These are phyloP conservation scores for Cryptosporidium muris DNA, from an alignment of 169 alveolate species.

Conservation along the genomic window DNA sequence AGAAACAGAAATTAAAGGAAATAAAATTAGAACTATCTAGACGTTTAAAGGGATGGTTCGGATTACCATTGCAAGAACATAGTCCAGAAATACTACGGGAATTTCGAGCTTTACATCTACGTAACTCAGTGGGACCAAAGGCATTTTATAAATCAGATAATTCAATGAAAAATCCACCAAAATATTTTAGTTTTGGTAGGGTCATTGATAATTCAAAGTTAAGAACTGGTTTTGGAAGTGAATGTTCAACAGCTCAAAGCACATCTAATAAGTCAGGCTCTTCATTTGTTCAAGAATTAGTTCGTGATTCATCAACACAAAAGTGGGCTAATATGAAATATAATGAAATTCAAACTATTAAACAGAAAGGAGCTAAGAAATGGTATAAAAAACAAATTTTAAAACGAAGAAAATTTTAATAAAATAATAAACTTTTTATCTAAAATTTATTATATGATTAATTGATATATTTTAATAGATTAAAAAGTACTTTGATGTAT, in stretches of 20 bases:
- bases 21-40: not conserved
- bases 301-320: slow-evolving; percentile 50
- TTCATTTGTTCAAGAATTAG: slow-evolving; percentile 35
- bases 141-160: slow-evolving; percentile 45
- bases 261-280: slow-evolving; percentile 11
- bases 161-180: slow-evolving; percentile 1
- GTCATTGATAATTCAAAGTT: slow-evolving; percentile 12
- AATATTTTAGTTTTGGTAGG: slow-evolving; percentile 24
- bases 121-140: slow-evolving; percentile 34
- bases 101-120: slow-evolving; percentile 28
- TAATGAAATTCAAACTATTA: slow-evolving; percentile 27
- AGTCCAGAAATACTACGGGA: slow-evolving; percentile 15
- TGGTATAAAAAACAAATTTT: slow-evolving; percentile 61
- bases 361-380: slow-evolving; percentile 35
- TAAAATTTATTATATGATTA: not conserved
- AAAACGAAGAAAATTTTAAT: slow-evolving; percentile 47
- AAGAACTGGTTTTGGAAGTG: slow-evolving; percentile 30
- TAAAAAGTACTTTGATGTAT: slow-evolving; percentile 5
- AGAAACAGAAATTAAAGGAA: not conserved
- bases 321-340: slow-evolving; percentile 66
- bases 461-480: not conserved
- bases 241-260: slow-evolving; percentile 17
- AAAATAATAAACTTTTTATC: not conserved
- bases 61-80: slow-evolving; percentile 11
- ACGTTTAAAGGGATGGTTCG: slow-evolving; percentile 8